phyloP scores from a whole-genome alignment of 768 basidiomycete genomes.

The Chalciporus chontae region DNA sequence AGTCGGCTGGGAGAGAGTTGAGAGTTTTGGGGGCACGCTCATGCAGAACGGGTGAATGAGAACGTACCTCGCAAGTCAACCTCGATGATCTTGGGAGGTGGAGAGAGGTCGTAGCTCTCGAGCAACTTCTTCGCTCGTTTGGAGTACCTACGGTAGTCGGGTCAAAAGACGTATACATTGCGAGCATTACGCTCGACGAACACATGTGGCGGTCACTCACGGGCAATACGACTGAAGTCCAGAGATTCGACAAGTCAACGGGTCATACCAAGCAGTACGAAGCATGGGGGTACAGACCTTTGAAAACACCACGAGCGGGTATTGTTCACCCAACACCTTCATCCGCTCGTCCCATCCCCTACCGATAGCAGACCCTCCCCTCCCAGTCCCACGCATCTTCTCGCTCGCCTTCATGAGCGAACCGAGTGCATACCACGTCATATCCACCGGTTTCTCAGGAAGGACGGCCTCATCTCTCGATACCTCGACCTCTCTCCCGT shows the following conservation, averaged over 20 bases:
- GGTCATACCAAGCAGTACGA: no score
- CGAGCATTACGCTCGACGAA: background rate
- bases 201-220: constrained; percentile 40
- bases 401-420: constrained; percentile 6
- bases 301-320: constrained; percentile 77
- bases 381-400: constrained; percentile 5
- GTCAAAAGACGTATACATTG: background rate
- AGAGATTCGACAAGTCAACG: background rate
- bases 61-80: constrained; percentile 65
- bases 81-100: constrained; percentile 67
- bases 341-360: constrained; percentile 32
- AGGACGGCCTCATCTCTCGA: constrained; percentile 38
- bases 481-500: background rate
- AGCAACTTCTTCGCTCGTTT: constrained; percentile 46
- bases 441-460: constrained; percentile 43
- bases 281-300: constrained; percentile 44
- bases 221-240: constrained; percentile 67
- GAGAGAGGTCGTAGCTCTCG: constrained; percentile 53
- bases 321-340: constrained; percentile 40
- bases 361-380: constrained; percentile 39
- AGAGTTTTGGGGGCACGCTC: background rate
- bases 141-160: constrained; percentile 20
- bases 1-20: constrained; percentile 45
- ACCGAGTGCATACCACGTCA: constrained; percentile 55
- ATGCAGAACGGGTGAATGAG: background rate